Conservation (phyloP, 2,329 filamentous ascomycete genomes). For the Claviceps quebecensis region DNA sequence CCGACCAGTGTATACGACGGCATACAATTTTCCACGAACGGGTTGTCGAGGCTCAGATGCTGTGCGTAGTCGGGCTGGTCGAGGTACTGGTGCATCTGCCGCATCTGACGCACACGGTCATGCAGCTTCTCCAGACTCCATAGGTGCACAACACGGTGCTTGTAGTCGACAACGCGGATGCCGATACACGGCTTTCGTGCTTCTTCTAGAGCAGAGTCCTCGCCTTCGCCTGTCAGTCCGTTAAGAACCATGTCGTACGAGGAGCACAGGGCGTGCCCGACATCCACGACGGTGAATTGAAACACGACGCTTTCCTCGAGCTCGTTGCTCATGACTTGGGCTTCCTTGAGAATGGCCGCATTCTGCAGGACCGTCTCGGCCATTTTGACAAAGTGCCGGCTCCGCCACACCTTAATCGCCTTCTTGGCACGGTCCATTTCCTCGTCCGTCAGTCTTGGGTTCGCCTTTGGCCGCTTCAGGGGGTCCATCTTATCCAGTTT, state of each 20-base stretch:
- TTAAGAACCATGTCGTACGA: constrained; percentile 96
- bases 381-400: constrained; percentile 82
- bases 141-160: constrained; percentile 69
- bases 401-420: constrained; percentile 61
- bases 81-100: constrained; percentile 92
- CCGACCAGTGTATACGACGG: constrained; percentile 86
- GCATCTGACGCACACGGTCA: constrained; percentile 78
- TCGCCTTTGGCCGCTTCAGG: constrained; percentile 44
- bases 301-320: constrained; percentile 88
- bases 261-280: constrained; percentile 77
- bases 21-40: constrained; percentile 82
- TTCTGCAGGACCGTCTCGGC: constrained; percentile 83
- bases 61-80: constrained; percentile 90
- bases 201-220: constrained; percentile 67
- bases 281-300: constrained; percentile 83
- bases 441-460: constrained; percentile 51
- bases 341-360: constrained; percentile 80
- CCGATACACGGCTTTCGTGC: constrained; percentile 81
- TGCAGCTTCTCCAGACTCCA: constrained; percentile 93
- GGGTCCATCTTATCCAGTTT: constrained; percentile 66
- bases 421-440: constrained; percentile 58
- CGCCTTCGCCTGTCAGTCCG: constrained; percentile 72
- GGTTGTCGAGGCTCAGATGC: constrained; percentile 84
- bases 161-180: constrained; percentile 82
- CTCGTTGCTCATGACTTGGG: constrained; percentile 94